These are phyloP conservation scores for Ogataea siamensis DNA, from an alignment of 805 yeast genomes.

Conservation along the genomic window DNA sequence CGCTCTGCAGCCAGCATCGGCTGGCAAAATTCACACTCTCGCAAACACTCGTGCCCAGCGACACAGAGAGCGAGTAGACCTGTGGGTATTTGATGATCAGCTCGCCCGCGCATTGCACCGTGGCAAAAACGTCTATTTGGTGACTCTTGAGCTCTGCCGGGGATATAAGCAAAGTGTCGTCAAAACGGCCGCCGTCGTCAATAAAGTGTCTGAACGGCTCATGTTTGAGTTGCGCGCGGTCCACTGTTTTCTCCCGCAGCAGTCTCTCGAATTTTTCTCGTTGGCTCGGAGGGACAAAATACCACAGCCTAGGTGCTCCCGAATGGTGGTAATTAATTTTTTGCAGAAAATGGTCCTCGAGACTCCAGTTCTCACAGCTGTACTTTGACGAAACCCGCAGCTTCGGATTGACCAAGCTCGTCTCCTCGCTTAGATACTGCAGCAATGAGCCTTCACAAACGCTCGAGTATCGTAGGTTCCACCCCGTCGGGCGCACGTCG, in stretches of 20 bases:
- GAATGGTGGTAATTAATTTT: constrained; percentile 50
- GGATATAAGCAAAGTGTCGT: constrained; percentile 47
- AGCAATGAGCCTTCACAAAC: constrained; percentile 48
- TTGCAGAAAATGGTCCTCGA: constrained; percentile 61
- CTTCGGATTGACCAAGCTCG: constrained; percentile 41
- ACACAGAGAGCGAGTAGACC: constrained; percentile 48
- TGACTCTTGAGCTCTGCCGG: constrained; percentile 46
- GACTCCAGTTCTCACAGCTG: constrained; percentile 54
- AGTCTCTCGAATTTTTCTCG: constrained; percentile 50
- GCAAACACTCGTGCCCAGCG: constrained; percentile 54
- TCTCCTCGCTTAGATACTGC: constrained; percentile 43
- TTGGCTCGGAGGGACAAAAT: constrained; percentile 57
- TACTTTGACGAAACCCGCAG: constrained; percentile 52
- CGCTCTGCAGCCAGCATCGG: constrained; percentile 50
- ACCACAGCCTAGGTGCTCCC: constrained; percentile 61
- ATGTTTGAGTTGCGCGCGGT: constrained; percentile 27
- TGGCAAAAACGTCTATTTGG: constrained; percentile 47
- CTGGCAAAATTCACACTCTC: constrained; percentile 61
- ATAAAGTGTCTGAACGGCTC: constrained; percentile 29
- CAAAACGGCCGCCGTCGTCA: constrained; percentile 23
- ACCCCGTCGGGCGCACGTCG: constrained; percentile 35
- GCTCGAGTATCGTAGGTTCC: constrained; percentile 61
- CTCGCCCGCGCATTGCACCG: constrained; percentile 63
- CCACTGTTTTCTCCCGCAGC: constrained; percentile 19
- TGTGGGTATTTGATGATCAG: constrained; percentile 57